These are phyloP conservation scores for Cyberlindnera veronae DNA, from an alignment of 805 yeast species.

Conservation along the genomic window DNA sequence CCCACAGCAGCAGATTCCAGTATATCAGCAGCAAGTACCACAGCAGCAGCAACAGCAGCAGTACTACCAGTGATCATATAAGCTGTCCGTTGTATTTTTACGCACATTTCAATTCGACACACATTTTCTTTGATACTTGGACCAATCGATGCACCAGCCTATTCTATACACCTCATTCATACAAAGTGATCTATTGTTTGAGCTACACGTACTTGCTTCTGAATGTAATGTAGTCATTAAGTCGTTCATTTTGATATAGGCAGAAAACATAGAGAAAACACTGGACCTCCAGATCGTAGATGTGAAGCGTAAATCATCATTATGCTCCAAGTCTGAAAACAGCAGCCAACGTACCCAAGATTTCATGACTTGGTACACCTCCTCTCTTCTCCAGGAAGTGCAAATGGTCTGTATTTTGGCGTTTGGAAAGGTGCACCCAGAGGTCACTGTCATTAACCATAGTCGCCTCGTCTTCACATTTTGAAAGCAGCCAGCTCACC, in stretches of 20 bases:
- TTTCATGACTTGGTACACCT: slow-evolving; percentile 22
- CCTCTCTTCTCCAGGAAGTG: slow-evolving; percentile 19
- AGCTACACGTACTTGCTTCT: too few species aligned
- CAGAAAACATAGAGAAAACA: too few species aligned
- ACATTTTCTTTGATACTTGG: too few species aligned
- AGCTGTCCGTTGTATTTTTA: too few species aligned
- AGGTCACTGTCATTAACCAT: slow-evolving; percentile 18
- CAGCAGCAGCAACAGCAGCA: slow-evolving; percentile 14
- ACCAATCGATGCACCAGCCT: neutral
- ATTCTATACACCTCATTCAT: neutral
- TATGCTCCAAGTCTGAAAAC: neutral
- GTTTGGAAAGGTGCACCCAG: slow-evolving; percentile 17
- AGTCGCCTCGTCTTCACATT: slow-evolving; percentile 7
- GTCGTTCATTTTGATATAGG: too few species aligned
- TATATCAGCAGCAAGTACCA: slow-evolving; percentile 7
- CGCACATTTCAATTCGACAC: too few species aligned
- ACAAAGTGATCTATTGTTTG: too few species aligned
- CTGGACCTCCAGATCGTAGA: too few species aligned
- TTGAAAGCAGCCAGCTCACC: slow-evolving; percentile 19
- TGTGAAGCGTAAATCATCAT: too few species aligned
- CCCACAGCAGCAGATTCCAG: slow-evolving; percentile 4
- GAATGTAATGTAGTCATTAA: too few species aligned
- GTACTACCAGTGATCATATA: slow-evolving; percentile 12
- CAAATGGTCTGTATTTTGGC: slow-evolving; percentile 9
- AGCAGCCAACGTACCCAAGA: slow-evolving; percentile 8